Evolutionary conservation across 73 alveolate species (phyloP).

Genomic region (Symbiodinium natans): DNA sequence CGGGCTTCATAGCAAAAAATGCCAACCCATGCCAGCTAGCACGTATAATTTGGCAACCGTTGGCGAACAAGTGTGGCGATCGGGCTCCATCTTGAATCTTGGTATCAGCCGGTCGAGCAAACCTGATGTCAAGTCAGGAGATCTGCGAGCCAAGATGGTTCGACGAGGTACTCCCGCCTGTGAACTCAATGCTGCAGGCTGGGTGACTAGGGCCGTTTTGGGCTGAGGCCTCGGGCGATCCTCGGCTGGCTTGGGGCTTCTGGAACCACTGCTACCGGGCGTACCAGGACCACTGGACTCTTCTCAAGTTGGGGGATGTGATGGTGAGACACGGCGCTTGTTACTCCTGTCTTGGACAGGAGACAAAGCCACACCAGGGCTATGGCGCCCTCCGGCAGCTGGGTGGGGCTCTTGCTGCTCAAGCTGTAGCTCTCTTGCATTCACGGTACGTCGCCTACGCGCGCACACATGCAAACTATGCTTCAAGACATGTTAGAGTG

Average conservation of each 20-base stretch:
- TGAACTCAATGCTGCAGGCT: too few relatives aligned
- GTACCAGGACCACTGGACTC: conserved; percentile 34
- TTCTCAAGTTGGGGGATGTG: neutral
- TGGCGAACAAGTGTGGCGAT: too few relatives aligned
- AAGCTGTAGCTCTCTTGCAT: too few relatives aligned
- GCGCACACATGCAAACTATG: too few relatives aligned
- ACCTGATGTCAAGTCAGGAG: neutral
- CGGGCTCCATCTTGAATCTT: too few relatives aligned
- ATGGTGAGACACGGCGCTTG: neutral
- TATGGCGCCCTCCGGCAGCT: conserved; percentile 43
- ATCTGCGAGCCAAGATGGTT: conserved; percentile 92
- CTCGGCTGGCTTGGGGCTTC: conserved; percentile 92
- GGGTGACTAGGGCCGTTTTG: neutral
- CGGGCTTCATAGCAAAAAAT: too few relatives aligned
- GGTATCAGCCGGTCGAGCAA: too few relatives aligned
- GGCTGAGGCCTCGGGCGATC: conserved; percentile 63
- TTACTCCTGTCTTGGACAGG: neutral
- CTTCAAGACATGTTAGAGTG: too few relatives aligned
- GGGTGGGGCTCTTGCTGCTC: conserved; percentile 29
- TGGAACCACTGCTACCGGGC: conserved; percentile 91
- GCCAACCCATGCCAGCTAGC: too few relatives aligned
- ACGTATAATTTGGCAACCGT: too few relatives aligned
- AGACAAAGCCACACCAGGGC: conserved; percentile 84
- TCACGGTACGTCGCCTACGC: too few relatives aligned
- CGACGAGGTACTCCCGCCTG: conserved; percentile 91